Base-by-base conservation (phyloP, 2,329 filamentous ascomycete species). In the Dactylellina drechsleri region DNA sequence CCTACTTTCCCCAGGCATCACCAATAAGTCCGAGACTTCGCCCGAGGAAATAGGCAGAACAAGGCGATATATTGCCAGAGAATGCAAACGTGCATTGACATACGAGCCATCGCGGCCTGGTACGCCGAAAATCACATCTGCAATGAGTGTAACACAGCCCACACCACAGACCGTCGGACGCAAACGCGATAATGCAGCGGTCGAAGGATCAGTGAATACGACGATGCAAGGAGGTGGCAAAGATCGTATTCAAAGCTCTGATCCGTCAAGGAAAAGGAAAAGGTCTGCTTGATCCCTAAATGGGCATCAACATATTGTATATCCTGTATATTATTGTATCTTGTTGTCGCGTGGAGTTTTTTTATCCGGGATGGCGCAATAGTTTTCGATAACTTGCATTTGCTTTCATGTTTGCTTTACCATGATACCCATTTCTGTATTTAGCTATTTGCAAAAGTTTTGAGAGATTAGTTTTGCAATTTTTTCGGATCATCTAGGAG, bases 11-110 rank as follows among this genome's bases (percentile, higher is more conserved):
- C 66, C 66, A 20, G 66, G 57, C 7, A 57, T 62, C 40, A 71
- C 66, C 13, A 71, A 71, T 18, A 56, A 71, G 23, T 71, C 66
- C 2, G 66, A 71, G 41, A 71, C 66, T 16, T 71, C 66, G 7
- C 66, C 66, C n/a, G 66, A 71, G 26, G 66, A 71, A 15, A 71
- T 18, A 12, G 66, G 40, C 10, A 62, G 66, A 36, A 71, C 66
- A 6, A 61, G 66, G 16, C 40, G 52, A 36, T 71, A 71, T 58
- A 71, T 62, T 23, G 57, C 59, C 26, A 45, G 66, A 23, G 66
- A 58, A n/a, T 71, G 66, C 43, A 71, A 71, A n/a, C 49, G 59
- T 43, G 58, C 58, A 28, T 43, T 71, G 16, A 71, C 66, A 58
- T 71, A 71, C 52, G 58, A 64, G 26, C 53, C 41, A 6, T 31